Percentiles rank a stretch among this genome's conserved stretches.
Evolutionary conservation across 306 rosid species (phyloP).

Genomic region (Quercus wislizeni): DNA sequence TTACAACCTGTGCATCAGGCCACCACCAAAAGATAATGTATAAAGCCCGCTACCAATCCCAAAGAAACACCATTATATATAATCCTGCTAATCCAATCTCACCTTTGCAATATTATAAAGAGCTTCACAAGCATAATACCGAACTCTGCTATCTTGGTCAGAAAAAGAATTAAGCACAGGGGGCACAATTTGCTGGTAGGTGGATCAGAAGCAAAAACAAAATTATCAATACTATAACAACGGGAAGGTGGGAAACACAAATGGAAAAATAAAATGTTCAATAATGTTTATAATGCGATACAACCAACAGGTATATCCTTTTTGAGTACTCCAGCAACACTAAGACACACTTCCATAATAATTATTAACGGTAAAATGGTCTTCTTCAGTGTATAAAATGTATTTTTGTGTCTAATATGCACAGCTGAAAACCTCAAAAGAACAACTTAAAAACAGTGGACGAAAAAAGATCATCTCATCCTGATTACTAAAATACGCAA

Average conservation of each 20-base stretch:
- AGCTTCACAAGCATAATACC: slow-evolving; percentile 98
- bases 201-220: slow-evolving; percentile 21
- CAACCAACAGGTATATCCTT: background rate
- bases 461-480: background rate
- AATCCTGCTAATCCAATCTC: slow-evolving; percentile 32
- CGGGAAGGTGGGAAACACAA: background rate
- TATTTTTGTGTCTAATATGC: background rate
- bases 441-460: background rate
- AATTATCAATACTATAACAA: background rate
- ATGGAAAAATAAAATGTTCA: background rate
- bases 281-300: background rate
- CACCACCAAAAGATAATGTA: slow-evolving; percentile 18
- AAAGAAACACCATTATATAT: slow-evolving; percentile 7
- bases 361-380: background rate
- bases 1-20: slow-evolving; percentile 72
- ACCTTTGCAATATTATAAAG: slow-evolving; percentile 98
- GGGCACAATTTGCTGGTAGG: slow-evolving; percentile 87
- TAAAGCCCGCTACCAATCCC: slow-evolving; percentile 27
- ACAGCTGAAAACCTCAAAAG: background rate
- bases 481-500: background rate
- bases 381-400: background rate
- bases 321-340: background rate
- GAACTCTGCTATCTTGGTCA: slow-evolving; percentile 99
- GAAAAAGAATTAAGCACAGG: slow-evolving; percentile 85
- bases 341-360: slow-evolving; percentile 15